These are phyloP conservation scores for Colletotrichum kahawae DNA, from an alignment of 2,329 filamentous ascomycete genomes.

Conservation along the genomic window DNA sequence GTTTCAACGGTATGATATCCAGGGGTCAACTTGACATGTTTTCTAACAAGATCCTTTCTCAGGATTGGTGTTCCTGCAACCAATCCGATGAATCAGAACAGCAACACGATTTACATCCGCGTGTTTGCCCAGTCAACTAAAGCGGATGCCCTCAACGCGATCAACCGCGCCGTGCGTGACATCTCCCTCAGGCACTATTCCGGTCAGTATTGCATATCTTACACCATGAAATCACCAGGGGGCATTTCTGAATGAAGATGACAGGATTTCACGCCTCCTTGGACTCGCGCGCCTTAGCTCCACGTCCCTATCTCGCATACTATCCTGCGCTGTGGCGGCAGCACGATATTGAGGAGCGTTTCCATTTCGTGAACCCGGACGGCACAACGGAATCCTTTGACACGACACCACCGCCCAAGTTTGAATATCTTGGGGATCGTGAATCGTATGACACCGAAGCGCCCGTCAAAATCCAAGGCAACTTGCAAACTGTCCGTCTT, in stretches of 20 bases:
- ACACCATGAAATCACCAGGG: neutral
- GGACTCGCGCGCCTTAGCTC: neutral
- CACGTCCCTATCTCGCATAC: neutral
- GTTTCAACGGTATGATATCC: neutral
- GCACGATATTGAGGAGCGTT: neutral
- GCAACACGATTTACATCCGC: neutral
- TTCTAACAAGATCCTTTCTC: neutral
- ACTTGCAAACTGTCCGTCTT: neutral
- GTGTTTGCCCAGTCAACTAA: neutral
- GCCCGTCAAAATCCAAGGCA: neutral
- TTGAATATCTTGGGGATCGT: neutral
- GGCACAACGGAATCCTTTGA: neutral
- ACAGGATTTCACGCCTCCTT: neutral
- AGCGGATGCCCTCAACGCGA: neutral
- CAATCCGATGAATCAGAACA: neutral
- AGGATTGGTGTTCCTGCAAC: neutral
- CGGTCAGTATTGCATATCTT: neutral
- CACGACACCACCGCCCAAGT: neutral
- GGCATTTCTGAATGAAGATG: neutral
- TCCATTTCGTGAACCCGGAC: neutral
- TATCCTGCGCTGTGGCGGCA: neutral
- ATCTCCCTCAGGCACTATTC: neutral
- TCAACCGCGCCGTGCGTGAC: neutral
- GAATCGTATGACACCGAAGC: neutral
- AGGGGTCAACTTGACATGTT: neutral